Evolutionary conservation across 2,329 filamentous ascomycete genomes (phyloP).

Genomic region (Fusarium poae): DNA sequence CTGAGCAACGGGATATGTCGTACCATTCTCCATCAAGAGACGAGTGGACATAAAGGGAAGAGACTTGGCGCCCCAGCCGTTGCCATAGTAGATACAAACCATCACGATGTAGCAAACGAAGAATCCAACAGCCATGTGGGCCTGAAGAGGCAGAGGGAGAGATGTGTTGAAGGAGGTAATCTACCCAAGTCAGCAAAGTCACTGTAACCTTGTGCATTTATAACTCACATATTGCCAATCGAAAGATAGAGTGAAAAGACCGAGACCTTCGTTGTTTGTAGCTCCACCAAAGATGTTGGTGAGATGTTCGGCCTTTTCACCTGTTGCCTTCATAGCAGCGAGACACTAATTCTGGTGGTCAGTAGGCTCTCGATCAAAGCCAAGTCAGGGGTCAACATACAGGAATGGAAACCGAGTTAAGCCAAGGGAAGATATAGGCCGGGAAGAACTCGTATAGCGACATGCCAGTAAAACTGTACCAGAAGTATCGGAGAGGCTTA

Average conservation of each 20-base stretch:
- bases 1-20: conserved; percentile 55
- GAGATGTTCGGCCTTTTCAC: conserved; percentile 58
- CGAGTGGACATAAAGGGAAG: conserved; percentile 69
- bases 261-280: conserved; percentile 65
- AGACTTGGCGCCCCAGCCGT: conserved; percentile 60
- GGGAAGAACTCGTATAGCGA: conserved; percentile 66
- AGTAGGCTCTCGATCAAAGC: accelerated
- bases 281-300: conserved; percentile 66
- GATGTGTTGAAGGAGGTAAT: conserved; percentile 67
- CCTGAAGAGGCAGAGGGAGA: conserved; percentile 64
- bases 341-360: conserved; percentile 54
- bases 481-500: conserved; percentile 65
- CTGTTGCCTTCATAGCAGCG: conserved; percentile 64
- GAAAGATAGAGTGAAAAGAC: conserved; percentile 63
- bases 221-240: conserved; percentile 67
- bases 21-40: conserved; percentile 58
- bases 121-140: conserved; percentile 61
- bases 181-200: conserved; percentile 48
- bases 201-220: accelerated
- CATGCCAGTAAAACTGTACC: conserved; percentile 64
- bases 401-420: conserved; percentile 67
- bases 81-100: conserved; percentile 65
- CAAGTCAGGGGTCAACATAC: conserved; percentile 1
- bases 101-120: conserved; percentile 63
- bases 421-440: conserved; percentile 67